Base-by-base conservation (phyloP, 768 basidiomycete genomes). In the Fomitopsis serialis region DNA sequence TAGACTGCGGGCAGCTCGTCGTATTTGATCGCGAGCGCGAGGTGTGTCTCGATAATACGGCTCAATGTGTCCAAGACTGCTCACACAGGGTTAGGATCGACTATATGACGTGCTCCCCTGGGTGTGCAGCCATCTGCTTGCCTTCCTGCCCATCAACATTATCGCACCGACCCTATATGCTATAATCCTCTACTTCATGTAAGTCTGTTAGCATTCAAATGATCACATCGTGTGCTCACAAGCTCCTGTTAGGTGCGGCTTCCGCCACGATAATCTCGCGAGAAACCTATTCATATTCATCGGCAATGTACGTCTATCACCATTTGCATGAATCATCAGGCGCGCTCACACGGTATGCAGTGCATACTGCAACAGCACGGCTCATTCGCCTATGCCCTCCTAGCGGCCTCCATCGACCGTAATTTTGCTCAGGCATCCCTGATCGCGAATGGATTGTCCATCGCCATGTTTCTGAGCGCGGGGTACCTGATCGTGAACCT, bases 21-120 rank as follows among this genome's bases (percentile, higher is more conserved):
- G 70, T 77, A 47, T 78, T 77, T 45, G 76, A 78, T 56, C 67
- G 76, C 8, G 76, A 78, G 52, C 66, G 68, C 23, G 76, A 35
- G 34, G 34, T 35, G 15, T 15, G 34, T 35, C 15, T 15, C 34
- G 8, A 15, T 35, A 8, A 9, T 35, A 35, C 9, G 9, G 34
- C 9, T 35, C n/a, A n/a, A n/a, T n/a, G n/a, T n/a, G n/a, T n/a
- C n/a, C n/a, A n/a, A 35, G 15, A 35, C 34, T 35, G 15, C 34
- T 35, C 15, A 35, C 34, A 9, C 9, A 15, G 34, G 34, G 8
- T 8, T 15, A 77, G 52, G 73, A 69, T 50, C 36, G 34, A n/a
- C 46, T 60, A 40, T 61, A 64, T 55, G 57, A 62, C 19, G 68
- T 71, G 0, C 58, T 66, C 1, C 70, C 76, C 1, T 76, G 71